Base-by-base conservation (phyloP, 257 asterid species). In the Scutellaria galericulata region DNA sequence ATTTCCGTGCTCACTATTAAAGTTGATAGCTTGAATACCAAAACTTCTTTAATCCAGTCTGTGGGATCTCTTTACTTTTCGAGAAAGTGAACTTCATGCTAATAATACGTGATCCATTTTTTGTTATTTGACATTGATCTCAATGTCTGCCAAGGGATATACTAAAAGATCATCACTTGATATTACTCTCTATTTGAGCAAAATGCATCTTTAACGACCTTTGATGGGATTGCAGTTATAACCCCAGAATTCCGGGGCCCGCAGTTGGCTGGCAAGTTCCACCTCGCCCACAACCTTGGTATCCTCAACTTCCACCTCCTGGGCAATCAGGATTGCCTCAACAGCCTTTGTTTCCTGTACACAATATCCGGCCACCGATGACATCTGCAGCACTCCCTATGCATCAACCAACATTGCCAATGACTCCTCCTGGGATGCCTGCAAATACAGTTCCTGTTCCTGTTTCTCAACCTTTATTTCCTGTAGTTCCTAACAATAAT, bases 331-430 rank as follows among this genome's bases (percentile, higher is more conserved):
- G 95, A 67, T 40, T 86, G 85, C 89, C 91, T 18, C 93, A 83
- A 59, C 95, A 87, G 74, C 98, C 98, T 31, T 65, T 93, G 77
- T 93, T 93, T 77, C 96, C 98, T 62, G 89, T 93, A 70, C 98
- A 90, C 78, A 89, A 83, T 74, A 68, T 77, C 59, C 85, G 89
- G 74, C 86, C 85, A 14, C 82, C 85, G 50, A 62, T 84, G 84
- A 84, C 87, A 52, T 72, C 89, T 68, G 68, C 83, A 64, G 75
- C 86, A 15, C 83, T 90, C 37, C 37, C 37, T 31, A 31, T 31
- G 37, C 37, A 31, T 66, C 95, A 79, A 66, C 77, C 75, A 35
- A 53, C 93, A 46, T 78, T 88, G 45, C 72, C 87, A 4, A 79
- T 85, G 37, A 70, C 87, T 76, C 96, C 98, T 76, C 96, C 96